These are phyloP conservation scores for Tulasnella calospora DNA, from an alignment of 768 basidiomycete genomes.

Conservation along the genomic window DNA sequence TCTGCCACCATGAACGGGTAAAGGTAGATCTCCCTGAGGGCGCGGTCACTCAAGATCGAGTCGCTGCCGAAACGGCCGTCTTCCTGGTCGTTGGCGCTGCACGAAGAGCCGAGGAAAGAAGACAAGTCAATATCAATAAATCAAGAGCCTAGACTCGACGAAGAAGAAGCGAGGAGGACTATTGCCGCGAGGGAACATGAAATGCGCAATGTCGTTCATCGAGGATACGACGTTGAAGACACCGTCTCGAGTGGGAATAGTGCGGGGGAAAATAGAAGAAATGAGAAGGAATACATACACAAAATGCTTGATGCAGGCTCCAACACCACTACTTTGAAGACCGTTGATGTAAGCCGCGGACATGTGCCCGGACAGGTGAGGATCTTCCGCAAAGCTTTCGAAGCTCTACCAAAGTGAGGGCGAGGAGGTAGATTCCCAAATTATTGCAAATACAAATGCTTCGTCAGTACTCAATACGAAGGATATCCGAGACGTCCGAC, in stretches of 20 bases:
- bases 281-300: constrained; percentile 23
- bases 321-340: constrained; percentile 59
- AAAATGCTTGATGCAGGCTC: constrained; percentile 71
- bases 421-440: constrained; percentile 60
- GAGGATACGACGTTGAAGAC: background rate
- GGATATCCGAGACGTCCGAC: background rate
- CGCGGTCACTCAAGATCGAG: constrained; percentile 59
- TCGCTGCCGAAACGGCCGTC: constrained; percentile 62
- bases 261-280: background rate
- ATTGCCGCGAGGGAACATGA: background rate
- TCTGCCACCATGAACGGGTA: constrained; percentile 67
- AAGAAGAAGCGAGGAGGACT: too few relatives aligned
- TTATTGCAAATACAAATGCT: background rate
- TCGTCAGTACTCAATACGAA: constrained; percentile 51
- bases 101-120: background rate
- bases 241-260: background rate
- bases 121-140: background rate
- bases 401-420: constrained; percentile 37
- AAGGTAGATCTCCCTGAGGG: constrained; percentile 68
- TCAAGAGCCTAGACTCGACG: background rate
- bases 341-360: constrained; percentile 70
- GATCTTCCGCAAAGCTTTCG: constrained; percentile 52
- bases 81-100: constrained; percentile 62
- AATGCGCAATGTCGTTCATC: background rate
- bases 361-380: constrained; percentile 62